phyloP scores from a whole-genome alignment of 345 rosid genomes.

The Sapria himalayana region DNA sequence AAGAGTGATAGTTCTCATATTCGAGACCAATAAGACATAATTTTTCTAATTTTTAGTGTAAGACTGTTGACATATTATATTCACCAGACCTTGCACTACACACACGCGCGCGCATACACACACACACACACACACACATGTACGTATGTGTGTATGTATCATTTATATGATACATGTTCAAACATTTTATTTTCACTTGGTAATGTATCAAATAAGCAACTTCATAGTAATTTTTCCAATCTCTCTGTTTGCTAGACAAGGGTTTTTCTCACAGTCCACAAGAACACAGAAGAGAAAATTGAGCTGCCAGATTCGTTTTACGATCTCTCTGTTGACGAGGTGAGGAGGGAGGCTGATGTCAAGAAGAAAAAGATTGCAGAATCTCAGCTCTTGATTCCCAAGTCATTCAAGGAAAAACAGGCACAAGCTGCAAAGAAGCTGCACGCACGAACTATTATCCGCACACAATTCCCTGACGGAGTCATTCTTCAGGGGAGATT shows the following conservation, averaged over 20 bases:
- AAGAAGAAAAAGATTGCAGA: slow-evolving; percentile 74
- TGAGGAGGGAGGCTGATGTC: slow-evolving; percentile 62
- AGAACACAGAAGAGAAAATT: slow-evolving; percentile 64
- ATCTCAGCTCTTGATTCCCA: slow-evolving; percentile 75
- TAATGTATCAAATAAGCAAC: too few species aligned
- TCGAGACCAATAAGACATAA: too few species aligned
- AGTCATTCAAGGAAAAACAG: slow-evolving; percentile 71
- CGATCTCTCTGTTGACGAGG: slow-evolving; percentile 49
- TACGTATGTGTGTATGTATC: too few species aligned
- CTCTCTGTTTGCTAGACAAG: slow-evolving; percentile 33
- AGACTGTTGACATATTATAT: too few species aligned
- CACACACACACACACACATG: too few species aligned
- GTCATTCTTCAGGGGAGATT: slow-evolving; percentile 84
- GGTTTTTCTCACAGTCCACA: slow-evolving; percentile 71
- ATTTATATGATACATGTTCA: too few species aligned
- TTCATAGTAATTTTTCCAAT: too few species aligned
- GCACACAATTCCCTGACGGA: slow-evolving; percentile 82
- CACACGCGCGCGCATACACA: too few species aligned
- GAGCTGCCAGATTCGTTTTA: slow-evolving; percentile 84
- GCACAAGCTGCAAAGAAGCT: slow-evolving; percentile 57
- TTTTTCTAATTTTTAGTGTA: too few species aligned
- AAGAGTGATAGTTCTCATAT: too few species aligned
- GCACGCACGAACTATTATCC: slow-evolving; percentile 44
- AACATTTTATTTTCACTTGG: too few species aligned
- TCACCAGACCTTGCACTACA: too few species aligned